Evolutionary conservation across 495 filamentous ascomycete species (phyloP), one percentile per base, ranked within the genome.

Genomic region (Rhypophila decipiens): DNA sequence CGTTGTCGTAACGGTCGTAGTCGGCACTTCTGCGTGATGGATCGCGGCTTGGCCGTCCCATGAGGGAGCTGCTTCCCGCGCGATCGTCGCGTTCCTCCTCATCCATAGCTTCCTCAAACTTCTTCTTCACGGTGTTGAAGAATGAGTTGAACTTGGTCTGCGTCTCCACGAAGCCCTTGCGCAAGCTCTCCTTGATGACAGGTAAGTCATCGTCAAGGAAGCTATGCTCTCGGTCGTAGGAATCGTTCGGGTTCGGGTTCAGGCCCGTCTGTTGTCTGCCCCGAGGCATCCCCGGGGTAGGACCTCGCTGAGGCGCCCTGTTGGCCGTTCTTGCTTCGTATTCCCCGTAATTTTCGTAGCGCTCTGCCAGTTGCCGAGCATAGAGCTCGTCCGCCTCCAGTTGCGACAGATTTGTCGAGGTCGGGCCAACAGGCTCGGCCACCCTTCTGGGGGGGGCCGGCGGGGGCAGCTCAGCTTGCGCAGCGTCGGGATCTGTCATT

Each of bases 121-220:
- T 82, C 77, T 96, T 96, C 67, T 86, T 93, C 47, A 98, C 67
- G 53, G 83, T 88, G 38, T 79, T 84, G 40, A 98, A 84, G 91
- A 91, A 97, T 39, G 79, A 75, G 69, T 94, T 97, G 59, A 98
- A 87, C 60, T 85, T 95, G 11, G 76, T 79, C 70, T 98, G 93
- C 19, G 93, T 98, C 51, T 97, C 89, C 33, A 93, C 46, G 68
- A 98, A 97, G 1, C 93, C 93, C 69, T 97, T 95, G 56, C 83
- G 86, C 52, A 98, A 79, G 52, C 94, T 96, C 58, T 95, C 88
- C 49, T 83, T 84, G 63, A 98, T 96, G 39, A 90, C 83, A 2
- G 93, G 93, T 37, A 98, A 76, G 55, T 98, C 93, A 59, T 98
- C 93, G 63, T 98, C 91, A 61, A 98, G 81, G 60, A 96, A 96